A percentile compares a stretch with the other conserved stretches of the same genome.
Evolutionary conservation across 169 alveolate species (phyloP).

Genomic region (Pseudocohnilembus persalinus): DNA sequence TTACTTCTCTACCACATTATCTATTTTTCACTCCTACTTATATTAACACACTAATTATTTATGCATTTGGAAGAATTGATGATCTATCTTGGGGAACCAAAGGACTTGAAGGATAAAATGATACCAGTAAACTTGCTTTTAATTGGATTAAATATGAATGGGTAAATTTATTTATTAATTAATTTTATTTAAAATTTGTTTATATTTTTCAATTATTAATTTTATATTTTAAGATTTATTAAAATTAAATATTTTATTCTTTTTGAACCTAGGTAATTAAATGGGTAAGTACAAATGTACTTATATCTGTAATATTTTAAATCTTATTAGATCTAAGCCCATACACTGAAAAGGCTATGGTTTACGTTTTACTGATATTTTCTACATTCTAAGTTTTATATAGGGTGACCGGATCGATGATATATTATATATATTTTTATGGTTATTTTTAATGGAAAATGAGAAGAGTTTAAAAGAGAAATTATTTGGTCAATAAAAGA

Average conservation of each 20-base stretch:
- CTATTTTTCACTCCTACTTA: conserved; percentile 26
- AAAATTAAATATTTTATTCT: background rate
- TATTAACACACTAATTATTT: conserved; percentile 25
- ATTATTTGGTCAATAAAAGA: no score
- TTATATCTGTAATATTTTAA: background rate
- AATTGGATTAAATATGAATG: background rate
- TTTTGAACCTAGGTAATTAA: background rate
- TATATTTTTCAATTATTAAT: background rate
- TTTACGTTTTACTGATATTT: background rate
- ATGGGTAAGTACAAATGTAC: background rate
- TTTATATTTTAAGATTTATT: background rate
- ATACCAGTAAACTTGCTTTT: background rate
- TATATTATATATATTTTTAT: background rate
- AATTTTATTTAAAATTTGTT: background rate
- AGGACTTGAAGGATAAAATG: conserved; percentile 10
- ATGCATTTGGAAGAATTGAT: conserved; percentile 39
- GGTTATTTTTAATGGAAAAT: background rate
- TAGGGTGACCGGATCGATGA: conserved; percentile 1
- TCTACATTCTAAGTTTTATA: background rate
- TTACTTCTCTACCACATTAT: conserved; percentile 14
- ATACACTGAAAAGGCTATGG: background rate
- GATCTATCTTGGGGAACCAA: conserved; percentile 51
- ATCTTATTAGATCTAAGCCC: background rate
- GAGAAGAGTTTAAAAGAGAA: background rate
- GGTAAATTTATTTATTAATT: background rate